phyloP scores from a whole-genome alignment of 805 yeast species.

The Isabelozyma pseudorhagii region DNA sequence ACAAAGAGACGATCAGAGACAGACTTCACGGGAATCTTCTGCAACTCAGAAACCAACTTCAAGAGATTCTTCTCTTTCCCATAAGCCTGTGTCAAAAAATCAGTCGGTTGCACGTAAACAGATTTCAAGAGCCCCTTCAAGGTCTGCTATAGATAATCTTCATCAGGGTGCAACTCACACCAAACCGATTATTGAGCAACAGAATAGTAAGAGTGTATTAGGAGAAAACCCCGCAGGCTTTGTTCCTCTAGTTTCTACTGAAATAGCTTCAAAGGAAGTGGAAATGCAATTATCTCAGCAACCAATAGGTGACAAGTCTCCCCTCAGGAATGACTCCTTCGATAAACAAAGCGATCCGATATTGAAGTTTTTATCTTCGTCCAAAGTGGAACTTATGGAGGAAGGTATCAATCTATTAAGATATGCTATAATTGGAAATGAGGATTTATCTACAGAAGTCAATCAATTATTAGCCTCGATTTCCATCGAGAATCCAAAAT shows the following conservation, averaged over 20 bases:
- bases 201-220: no score
- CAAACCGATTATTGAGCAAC: no score
- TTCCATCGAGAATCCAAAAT: constrained; percentile 26
- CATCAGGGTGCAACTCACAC: not conserved
- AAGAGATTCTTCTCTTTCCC: constrained; percentile 3
- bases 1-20: constrained; percentile 4
- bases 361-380: constrained; percentile 31
- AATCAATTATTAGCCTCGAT: constrained; percentile 18
- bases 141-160: constrained; percentile 21
- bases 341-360: constrained; percentile 32
- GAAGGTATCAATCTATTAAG: constrained; percentile 38
- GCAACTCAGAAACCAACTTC: constrained; percentile 20
- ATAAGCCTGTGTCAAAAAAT: no score
- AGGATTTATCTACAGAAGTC: constrained; percentile 25
- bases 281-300: not conserved
- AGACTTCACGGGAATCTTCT: not conserved
- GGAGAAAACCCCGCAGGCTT: not conserved
- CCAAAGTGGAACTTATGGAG: constrained; percentile 20
- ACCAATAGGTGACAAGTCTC: not conserved
- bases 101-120: constrained; percentile 17
- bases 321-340: constrained; percentile 4
- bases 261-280: constrained; percentile 12
- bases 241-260: constrained; percentile 1
- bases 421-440: constrained; percentile 36
- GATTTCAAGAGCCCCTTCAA: constrained; percentile 10